Percentiles rank a stretch among this genome's conserved stretches.
phyloP scores from a whole-genome alignment of 306 rosid species.

The Aeschynomene evenia region DNA sequence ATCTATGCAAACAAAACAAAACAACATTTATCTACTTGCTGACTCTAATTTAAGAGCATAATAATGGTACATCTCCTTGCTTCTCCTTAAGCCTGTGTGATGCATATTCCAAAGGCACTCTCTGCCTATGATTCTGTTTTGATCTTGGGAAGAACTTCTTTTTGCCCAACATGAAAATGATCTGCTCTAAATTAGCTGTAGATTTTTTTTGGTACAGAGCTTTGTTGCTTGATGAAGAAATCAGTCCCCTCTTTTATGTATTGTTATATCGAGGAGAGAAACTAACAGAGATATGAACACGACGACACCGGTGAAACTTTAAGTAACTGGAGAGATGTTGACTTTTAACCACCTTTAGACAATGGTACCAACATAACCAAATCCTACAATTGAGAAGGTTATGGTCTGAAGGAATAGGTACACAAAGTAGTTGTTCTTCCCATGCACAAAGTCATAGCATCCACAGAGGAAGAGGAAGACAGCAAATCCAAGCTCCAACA shows the following conservation, averaged over 20 bases:
- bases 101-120: slow-evolving; percentile 19
- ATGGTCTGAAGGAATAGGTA: slow-evolving; percentile 90
- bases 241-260: not conserved
- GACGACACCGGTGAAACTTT: slow-evolving; percentile 32
- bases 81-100: slow-evolving; percentile 37
- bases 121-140: slow-evolving; percentile 22
- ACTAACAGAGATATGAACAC: slow-evolving; percentile 29
- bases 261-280: slow-evolving; percentile 34
- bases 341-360: slow-evolving; percentile 51
- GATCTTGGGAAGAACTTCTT: slow-evolving; percentile 27
- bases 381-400: slow-evolving; percentile 67
- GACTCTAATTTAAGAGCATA: slow-evolving; percentile 33
- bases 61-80: slow-evolving; percentile 46
- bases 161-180: slow-evolving; percentile 35
- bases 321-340: not conserved
- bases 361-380: slow-evolving; percentile 85
- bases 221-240: slow-evolving; percentile 37
- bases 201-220: slow-evolving; percentile 29
- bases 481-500: slow-evolving; percentile 85
- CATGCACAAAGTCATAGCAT: slow-evolving; percentile 80
- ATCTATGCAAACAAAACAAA: slow-evolving; percentile 39
- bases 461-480: slow-evolving; percentile 79
- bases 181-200: slow-evolving; percentile 31
- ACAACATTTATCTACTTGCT: slow-evolving; percentile 34
- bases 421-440: slow-evolving; percentile 81